phyloP scores from a whole-genome alignment of 2,329 filamentous ascomycete genomes.

The Fusarium sp. region DNA sequence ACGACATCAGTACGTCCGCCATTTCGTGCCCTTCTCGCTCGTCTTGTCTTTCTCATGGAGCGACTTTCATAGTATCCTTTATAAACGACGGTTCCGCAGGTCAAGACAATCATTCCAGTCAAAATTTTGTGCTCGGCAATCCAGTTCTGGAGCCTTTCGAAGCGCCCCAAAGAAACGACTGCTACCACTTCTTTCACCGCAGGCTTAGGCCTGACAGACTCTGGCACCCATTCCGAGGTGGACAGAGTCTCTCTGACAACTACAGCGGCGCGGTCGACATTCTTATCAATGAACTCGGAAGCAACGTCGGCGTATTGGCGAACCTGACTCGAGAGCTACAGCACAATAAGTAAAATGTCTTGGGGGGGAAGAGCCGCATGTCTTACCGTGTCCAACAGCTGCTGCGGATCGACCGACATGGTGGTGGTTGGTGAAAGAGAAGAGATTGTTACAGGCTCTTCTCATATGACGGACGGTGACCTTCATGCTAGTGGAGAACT shows the following conservation, averaged over 20 bases:
- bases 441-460: slow-evolving; percentile 37
- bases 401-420: slow-evolving; percentile 84
- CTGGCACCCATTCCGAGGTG: slow-evolving; percentile 76
- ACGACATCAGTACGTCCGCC: slow-evolving; percentile 87
- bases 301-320: slow-evolving; percentile 75
- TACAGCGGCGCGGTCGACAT: slow-evolving; percentile 79
- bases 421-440: slow-evolving; percentile 44
- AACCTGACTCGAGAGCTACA: slow-evolving; percentile 68
- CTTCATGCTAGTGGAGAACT: slow-evolving; percentile 42
- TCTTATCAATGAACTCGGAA: slow-evolving; percentile 81
- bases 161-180: slow-evolving; percentile 46
- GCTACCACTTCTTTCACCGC: slow-evolving; percentile 50
- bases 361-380: not conserved
- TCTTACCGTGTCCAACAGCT: slow-evolving; percentile 79
- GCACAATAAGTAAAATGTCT: slow-evolving; percentile 13
- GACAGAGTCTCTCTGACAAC: slow-evolving; percentile 75
- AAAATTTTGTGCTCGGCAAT: slow-evolving; percentile 75
- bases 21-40: slow-evolving; percentile 81
- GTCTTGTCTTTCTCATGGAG: slow-evolving; percentile 72
- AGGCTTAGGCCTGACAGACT: slow-evolving; percentile 69
- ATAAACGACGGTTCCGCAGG: slow-evolving; percentile 72
- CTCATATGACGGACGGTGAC: slow-evolving; percentile 45
- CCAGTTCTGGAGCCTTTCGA: slow-evolving; percentile 75
- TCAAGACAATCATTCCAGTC: slow-evolving; percentile 75
- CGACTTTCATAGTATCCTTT: slow-evolving; percentile 60